phyloP scores from a whole-genome alignment of 2,329 filamentous ascomycete species.

The Bipolaris victoriae region DNA sequence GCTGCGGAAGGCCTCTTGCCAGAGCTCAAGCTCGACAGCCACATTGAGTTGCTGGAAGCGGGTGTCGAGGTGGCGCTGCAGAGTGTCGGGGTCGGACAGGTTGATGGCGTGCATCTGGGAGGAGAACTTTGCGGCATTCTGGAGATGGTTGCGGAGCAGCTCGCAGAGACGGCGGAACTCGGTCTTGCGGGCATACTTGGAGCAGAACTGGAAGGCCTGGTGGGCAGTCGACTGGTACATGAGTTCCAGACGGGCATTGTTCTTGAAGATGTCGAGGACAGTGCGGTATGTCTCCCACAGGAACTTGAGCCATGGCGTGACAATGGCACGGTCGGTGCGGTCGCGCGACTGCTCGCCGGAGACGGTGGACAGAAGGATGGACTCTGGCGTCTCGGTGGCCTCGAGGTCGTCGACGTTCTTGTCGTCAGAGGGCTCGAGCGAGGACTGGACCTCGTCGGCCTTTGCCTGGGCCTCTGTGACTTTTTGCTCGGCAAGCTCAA shows the following conservation, averaged over 20 bases:
- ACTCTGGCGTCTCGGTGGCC: conserved; percentile 96
- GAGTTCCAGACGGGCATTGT: conserved; percentile 95
- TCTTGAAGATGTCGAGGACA: conserved; percentile 96
- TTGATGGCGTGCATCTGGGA: conserved; percentile 99
- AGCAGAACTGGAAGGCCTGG: conserved; percentile 98
- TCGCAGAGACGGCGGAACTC: conserved; percentile 99
- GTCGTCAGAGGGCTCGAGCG: conserved; percentile 76
- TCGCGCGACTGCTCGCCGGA: conserved; percentile 97
- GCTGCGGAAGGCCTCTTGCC: conserved; percentile 99
- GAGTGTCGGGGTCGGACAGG: conserved; percentile 93
- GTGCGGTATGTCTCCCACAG: conserved; percentile 99
- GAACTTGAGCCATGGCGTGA: conserved; percentile 99
- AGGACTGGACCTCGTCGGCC: conserved; percentile 92
- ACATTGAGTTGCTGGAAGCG: conserved; percentile 99
- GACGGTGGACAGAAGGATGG: conserved; percentile 94
- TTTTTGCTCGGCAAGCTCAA: conserved; percentile 94
- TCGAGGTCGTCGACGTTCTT: conserved; percentile 92
- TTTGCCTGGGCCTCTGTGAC: conserved; percentile 95
- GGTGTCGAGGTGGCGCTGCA: conserved; percentile 96
- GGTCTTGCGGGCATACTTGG: conserved; percentile 97
- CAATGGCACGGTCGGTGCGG: conserved; percentile 95
- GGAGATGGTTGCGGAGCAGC: conserved; percentile 96
- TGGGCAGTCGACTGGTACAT: conserved; percentile 98
- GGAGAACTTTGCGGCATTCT: conserved; percentile 98
- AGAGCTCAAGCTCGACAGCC: conserved; percentile 94